phyloP scores from a whole-genome alignment of 148 eudicot species.

The Persicaria tinctoria region DNA sequence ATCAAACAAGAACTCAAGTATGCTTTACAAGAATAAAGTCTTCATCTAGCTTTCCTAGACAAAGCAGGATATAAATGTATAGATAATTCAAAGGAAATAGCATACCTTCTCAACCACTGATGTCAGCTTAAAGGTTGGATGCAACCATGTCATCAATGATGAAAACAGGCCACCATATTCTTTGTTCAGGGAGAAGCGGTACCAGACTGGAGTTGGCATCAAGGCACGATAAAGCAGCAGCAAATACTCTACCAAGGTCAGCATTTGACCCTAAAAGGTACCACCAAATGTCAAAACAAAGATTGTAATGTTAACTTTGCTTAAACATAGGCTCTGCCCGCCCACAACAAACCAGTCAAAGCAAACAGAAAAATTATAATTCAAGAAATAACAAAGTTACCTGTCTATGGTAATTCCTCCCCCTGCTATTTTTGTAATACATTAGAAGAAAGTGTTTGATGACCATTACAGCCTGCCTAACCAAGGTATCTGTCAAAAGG shows the following conservation, averaged over 20 bases:
- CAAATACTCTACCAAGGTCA: conserved; percentile 83
- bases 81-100: conserved; percentile 26
- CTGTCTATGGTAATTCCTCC: conserved; percentile 91
- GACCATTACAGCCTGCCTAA: conserved; percentile 83
- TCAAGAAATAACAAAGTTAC: conserved; percentile 20
- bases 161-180: too few relatives aligned
- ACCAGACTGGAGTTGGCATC: conserved; percentile 94
- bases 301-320: neutral
- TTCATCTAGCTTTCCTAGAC: neutral
- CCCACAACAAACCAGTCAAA: neutral
- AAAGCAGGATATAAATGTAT: neutral
- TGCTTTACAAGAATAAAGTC: neutral
- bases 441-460: conserved; percentile 67
- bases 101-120: too few relatives aligned
- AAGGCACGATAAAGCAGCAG: conserved; percentile 85
- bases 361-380: neutral
- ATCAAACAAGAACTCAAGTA: neutral
- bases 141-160: too few relatives aligned
- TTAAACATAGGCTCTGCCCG: neutral
- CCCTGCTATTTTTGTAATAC: conserved; percentile 86
- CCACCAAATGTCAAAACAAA: conserved; percentile 2
- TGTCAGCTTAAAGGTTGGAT: too few relatives aligned
- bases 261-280: conserved; percentile 73
- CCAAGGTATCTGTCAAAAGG: conserved; percentile 59
- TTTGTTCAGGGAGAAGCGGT: too few relatives aligned